phyloP scores from a whole-genome alignment of 371 early-diverging fungal species.

The Rhizopus delemar region DNA sequence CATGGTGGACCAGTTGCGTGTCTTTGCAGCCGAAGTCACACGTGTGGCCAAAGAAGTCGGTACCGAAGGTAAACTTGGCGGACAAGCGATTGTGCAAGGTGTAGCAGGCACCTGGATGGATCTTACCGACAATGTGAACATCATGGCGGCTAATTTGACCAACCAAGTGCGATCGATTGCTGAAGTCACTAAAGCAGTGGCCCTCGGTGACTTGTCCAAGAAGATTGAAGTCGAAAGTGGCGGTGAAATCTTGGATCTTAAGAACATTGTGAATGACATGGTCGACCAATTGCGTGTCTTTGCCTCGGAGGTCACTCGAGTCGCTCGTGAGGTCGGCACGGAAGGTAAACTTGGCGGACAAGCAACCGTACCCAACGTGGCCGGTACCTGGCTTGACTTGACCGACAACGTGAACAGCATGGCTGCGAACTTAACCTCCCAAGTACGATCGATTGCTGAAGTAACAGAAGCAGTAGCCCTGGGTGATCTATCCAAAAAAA shows the following conservation, averaged over 20 bases:
- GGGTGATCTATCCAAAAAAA: slow-evolving; percentile 39
- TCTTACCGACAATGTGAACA: no score
- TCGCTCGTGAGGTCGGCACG: slow-evolving; percentile 42
- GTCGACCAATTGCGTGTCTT: slow-evolving; percentile 26
- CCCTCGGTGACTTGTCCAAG: no score
- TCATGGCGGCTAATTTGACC: no score
- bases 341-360: slow-evolving; percentile 56
- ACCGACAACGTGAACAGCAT: slow-evolving; percentile 49
- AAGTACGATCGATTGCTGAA: slow-evolving; percentile 53
- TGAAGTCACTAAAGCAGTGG: no score
- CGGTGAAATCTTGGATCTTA: no score
- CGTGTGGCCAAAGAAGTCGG: no score
- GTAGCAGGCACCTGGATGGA: background rate
- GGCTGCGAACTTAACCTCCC: slow-evolving; percentile 58
- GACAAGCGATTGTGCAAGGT: no score
- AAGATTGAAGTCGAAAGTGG: no score
- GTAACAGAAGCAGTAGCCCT: slow-evolving; percentile 34
- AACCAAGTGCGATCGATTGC: no score
- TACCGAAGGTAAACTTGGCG: no score
- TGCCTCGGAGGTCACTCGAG: slow-evolving; percentile 52
- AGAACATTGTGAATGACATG: no score
- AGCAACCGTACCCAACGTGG: slow-evolving; percentile 44
- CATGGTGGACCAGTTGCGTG: slow-evolving; percentile 31
- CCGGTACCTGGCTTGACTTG: slow-evolving; percentile 49
- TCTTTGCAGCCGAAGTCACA: no score